Base-by-base conservation (phyloP, 2,329 filamentous ascomycete species). In the Claviceps sp. region DNA sequence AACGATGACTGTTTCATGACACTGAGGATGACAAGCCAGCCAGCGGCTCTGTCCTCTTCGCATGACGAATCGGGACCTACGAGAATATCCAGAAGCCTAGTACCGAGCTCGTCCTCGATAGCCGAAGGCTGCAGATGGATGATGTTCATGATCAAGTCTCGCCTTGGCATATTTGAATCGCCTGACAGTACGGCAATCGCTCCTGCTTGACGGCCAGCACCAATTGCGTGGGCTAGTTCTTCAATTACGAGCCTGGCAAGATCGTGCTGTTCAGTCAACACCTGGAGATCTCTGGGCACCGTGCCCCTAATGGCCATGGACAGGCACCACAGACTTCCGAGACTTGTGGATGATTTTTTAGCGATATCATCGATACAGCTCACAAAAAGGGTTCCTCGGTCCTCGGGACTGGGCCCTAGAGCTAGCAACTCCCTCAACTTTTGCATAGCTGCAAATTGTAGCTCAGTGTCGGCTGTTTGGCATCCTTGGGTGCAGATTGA, bases 281-380 rank as follows among this genome's bases (percentile, higher is more conserved):
- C 65, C 30, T 71, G 72, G 22, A 88, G 65, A 54, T 85, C 81
- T 7, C 67, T 68, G 3, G 60, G 59, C 40, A 76, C 61, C 40
- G 74, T 67, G 19, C 67, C 68, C 8, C 70, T 68, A n/a, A 77
- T 68, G 17, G 80, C 62, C 46, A 73, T 67, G 49, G 64, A 69
- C 47, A 89, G 69, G 16, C 82, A 82, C 61, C 81, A 84, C 19
- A 90, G 75, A 58, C 87, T 93, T 1, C 88, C 88, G 6, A 86
- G 76, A 1, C 84, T 81, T 14, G 81, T 84, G 10, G 69, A 56
- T 1, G 82, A 83, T 62, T 76, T 81, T 22, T 74, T 69, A 2
- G 76, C 72, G 46, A 94, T 82, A 59, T 91, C 84, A 46, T 75
- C 59, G 47, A 89, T 74, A 63, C 87, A 93, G 50, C 75, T 74